Base-by-base conservation (phyloP, 306 rosid genomes). In the Acacia melanoxylon region DNA sequence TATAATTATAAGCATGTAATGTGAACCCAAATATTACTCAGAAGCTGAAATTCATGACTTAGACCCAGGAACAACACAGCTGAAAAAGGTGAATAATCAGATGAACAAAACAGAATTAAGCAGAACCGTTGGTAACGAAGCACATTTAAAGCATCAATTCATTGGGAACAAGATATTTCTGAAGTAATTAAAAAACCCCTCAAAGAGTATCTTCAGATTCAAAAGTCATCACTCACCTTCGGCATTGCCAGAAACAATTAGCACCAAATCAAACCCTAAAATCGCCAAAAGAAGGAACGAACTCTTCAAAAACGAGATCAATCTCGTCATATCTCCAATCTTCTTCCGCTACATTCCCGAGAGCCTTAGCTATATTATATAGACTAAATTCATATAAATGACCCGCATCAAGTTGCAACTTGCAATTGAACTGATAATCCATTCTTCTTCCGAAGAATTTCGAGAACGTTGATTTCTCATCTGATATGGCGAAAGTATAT, bases 151-250 rank as follows among this genome's bases (percentile, higher is more conserved):
- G 63, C 63, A 82, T 8, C 49, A n/a, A 71, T 68, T 76, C 41
- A 61, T 12, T 3, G 63, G 59, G 25, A 75, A 76, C 61, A 81
- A 25, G 19, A 75, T 65, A 86, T 54, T 62, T 56, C 67, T 70
- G 73, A 56, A 54, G 79, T 69, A 80, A 71, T 49, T 16, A 78
- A 84, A 70, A 77, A 14, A 35, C 40, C 40, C 35, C 40, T 35
- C 40, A 35, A 35, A 5, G 8, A 44, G 14, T 11, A 44, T 15
- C 5, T 2, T 46, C 51, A 46, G 51, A 46, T 49, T 49, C 20
- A 49, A 49, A 49, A 16, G n/a, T 49, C 6, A 49, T 12, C n/a
- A 76, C 72, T 4, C 59, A 85, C 88, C 85, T 85, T 85, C 88
- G 12, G 35, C 5, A 54, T 81, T 81, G n/a, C 77, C 85, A 22